phyloP scores from a whole-genome alignment of 139 green algal genomes.

The Haematococcus lacustris region DNA sequence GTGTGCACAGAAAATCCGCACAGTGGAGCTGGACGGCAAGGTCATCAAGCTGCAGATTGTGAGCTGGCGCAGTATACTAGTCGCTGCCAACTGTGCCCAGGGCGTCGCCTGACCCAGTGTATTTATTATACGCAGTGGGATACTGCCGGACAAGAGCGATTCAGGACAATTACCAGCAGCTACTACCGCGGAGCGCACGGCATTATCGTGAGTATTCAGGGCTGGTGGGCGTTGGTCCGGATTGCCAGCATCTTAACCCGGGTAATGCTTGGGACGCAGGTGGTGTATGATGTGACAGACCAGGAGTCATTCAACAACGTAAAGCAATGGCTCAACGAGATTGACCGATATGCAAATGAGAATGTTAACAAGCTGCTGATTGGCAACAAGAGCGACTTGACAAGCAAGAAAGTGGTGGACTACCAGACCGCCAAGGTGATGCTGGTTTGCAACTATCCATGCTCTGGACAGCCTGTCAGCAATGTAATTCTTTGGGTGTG shows the following conservation, averaged over 20 bases:
- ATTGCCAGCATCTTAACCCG: neutral
- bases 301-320: slow-evolving; percentile 98
- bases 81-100: neutral
- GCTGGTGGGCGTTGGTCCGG: neutral
- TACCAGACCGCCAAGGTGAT: slow-evolving; percentile 84
- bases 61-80: slow-evolving; percentile 15
- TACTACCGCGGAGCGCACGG: slow-evolving; percentile 98
- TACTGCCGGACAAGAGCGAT: slow-evolving; percentile 97
- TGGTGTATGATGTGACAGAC: slow-evolving; percentile 99
- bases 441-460: neutral
- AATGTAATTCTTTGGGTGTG: slow-evolving; percentile 6
- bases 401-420: slow-evolving; percentile 93
- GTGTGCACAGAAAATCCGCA: slow-evolving; percentile 92
- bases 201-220: slow-evolving; percentile 77
- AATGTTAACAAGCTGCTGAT: slow-evolving; percentile 99
- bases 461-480: neutral
- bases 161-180: slow-evolving; percentile 95
- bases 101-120: neutral
- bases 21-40: slow-evolving; percentile 97
- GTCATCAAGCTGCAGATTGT: slow-evolving; percentile 99
- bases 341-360: slow-evolving; percentile 97
- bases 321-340: slow-evolving; percentile 99
- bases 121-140: slow-evolving; percentile 78
- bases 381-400: slow-evolving; percentile 97
- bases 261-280: slow-evolving; percentile 23